Percentiles rank a stretch among this genome's conserved stretches.
phyloP scores from a whole-genome alignment of 1,139 yeast species.

The Debaryomyces udenii region DNA sequence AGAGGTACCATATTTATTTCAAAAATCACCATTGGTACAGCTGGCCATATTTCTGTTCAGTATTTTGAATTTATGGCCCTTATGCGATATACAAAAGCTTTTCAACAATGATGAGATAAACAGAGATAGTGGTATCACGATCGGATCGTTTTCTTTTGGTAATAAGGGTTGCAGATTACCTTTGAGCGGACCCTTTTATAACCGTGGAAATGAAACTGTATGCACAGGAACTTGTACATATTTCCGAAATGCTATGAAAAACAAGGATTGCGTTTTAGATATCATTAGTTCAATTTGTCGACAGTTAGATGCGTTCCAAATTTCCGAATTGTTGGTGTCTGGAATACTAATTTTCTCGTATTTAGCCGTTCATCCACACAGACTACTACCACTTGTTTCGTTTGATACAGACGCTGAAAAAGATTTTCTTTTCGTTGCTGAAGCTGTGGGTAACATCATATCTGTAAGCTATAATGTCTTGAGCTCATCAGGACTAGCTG shows the following conservation, averaged over 20 bases:
- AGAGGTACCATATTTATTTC: slow-evolving; percentile 29
- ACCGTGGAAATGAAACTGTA: too few species aligned
- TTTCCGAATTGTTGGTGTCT: slow-evolving; percentile 22
- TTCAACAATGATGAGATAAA: neutral
- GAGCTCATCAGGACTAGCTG: too few species aligned
- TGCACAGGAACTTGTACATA: too few species aligned
- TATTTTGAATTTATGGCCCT: slow-evolving; percentile 21
- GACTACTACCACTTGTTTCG: slow-evolving; percentile 27
- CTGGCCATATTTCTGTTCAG: slow-evolving; percentile 24
- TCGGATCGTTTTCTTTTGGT: too few species aligned
- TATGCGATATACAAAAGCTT: slow-evolving; percentile 9
- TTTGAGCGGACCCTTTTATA: too few species aligned
- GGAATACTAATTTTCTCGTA: slow-evolving; percentile 28
- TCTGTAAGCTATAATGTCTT: neutral
- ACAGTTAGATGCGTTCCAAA: too few species aligned
- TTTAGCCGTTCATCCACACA: slow-evolving; percentile 33
- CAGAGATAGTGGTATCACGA: too few species aligned
- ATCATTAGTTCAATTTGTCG: too few species aligned
- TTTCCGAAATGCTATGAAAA: too few species aligned
- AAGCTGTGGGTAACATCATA: slow-evolving; percentile 14
- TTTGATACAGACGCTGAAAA: slow-evolving; percentile 16
- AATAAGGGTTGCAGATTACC: too few species aligned
- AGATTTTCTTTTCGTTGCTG: slow-evolving; percentile 21
- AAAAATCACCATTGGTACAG: slow-evolving; percentile 25
- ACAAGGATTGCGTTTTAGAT: too few species aligned